Evolutionary conservation across 805 yeast species (phyloP), one percentile per base, ranked within the genome.

Genomic region (Grigorovia transvaalensis): DNA sequence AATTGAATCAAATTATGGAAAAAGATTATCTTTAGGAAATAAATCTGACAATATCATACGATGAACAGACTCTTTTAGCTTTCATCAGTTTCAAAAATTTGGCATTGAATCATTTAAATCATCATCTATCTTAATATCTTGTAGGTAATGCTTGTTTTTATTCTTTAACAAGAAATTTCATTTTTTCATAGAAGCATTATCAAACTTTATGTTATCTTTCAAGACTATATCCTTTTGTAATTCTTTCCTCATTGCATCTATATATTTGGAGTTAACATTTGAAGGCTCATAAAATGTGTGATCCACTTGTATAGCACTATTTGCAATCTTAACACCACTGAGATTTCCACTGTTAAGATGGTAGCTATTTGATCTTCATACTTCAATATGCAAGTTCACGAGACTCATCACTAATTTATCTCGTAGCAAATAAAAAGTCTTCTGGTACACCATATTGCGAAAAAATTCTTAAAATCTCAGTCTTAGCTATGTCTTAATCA

Each of bases 361-460:
- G 95, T 81, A 1, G 95, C 84, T 48, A 85, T 71, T 66, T 82
- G 87, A 58, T 86, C 88, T 57, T 84, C 91, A 60, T 87, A 91
- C 65, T 88, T 86, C 57, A 91, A 69, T 82, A 89, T 4, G 84
- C 93, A 72, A 83, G 87, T 7, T 96, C 93, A 51, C 75, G 74
- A 1, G 88, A 80, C 51, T 76, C 76, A 2, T 88, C 88, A 0
- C 84, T 75, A 2, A 77, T 52, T 71, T 73, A 60, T 88, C 91
- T 53, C 91, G 75, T 27, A 79, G 76, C 49, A n/a, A 90, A 70
- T 49, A 82, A 79, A 41, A 91, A 63, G 58, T 85, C 86, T 0
- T 85, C 84, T 0, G 96, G 96, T 18, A 82, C 76, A 0, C 98
- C 98, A 66, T 78, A 91, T 62, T 91, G 97, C 1, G 96, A 85